Percentiles rank a stretch among this genome's conserved stretches.
Conservation (phyloP, 2,329 filamentous ascomycete genomes). For the Colletotrichum cereale region DNA sequence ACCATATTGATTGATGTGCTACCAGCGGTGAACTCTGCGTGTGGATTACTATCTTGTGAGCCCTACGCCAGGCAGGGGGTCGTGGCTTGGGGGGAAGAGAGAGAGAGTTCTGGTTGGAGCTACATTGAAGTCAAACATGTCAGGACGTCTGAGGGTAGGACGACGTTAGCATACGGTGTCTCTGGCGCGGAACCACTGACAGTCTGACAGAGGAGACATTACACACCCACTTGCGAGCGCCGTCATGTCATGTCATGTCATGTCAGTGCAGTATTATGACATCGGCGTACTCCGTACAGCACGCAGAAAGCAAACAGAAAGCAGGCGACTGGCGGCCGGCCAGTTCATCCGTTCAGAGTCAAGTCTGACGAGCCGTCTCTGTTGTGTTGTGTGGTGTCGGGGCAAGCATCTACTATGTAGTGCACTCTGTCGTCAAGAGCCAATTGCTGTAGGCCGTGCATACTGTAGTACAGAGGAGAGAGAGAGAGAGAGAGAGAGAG, state of each 20-base stretch:
- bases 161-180: not conserved
- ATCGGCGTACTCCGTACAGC: not conserved
- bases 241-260: constrained; percentile 17
- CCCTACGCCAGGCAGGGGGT: constrained; percentile 5
- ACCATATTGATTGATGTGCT: not conserved
- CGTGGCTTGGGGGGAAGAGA: not conserved
- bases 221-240: constrained; percentile 10
- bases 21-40: not conserved
- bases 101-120: not conserved
- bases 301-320: not conserved
- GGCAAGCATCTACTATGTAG: not conserved
- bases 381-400: not conserved
- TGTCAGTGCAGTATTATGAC: constrained; percentile 24
- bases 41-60: not conserved
- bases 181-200: not conserved
- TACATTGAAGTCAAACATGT: not conserved
- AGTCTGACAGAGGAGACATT: not conserved
- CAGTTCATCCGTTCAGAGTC: constrained; percentile 22
- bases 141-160: not conserved
- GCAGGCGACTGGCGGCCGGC: not conserved
- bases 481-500: too few species aligned
- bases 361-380: not conserved
- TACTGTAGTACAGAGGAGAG: too few species aligned
- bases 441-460: not conserved
- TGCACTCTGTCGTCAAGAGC: constrained; percentile 1